A percentile compares a stretch with the other conserved stretches of the same genome.
phyloP scores from a whole-genome alignment of 2,329 filamentous ascomycete genomes.

The Cytospora paraplurivora region DNA sequence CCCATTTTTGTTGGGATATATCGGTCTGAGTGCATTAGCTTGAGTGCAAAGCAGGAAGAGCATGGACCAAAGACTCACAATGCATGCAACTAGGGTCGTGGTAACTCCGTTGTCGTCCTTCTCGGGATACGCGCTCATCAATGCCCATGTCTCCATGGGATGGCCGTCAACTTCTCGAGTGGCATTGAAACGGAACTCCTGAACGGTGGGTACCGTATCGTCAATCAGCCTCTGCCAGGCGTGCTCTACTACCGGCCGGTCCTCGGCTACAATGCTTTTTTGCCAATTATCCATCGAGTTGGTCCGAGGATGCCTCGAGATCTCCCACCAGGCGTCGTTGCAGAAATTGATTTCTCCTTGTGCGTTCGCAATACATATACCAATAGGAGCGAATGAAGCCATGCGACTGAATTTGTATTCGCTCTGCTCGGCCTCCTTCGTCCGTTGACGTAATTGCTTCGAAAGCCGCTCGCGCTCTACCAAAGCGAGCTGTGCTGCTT shows the following conservation, averaged over 20 bases:
- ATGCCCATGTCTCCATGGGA: conserved; percentile 71
- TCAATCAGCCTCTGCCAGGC: conserved; percentile 65
- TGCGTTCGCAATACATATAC: conserved; percentile 80
- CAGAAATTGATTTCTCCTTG: conserved; percentile 73
- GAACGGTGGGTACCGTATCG: conserved; percentile 64
- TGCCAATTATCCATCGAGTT: conserved; percentile 69
- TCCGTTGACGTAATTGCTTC: conserved; percentile 69
- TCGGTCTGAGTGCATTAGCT: conserved; percentile 57
- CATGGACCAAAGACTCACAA: background rate
- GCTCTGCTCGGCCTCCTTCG: conserved; percentile 63
- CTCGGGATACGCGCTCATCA: conserved; percentile 77
- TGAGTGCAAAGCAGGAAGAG: background rate
- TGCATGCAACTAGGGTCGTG: conserved; percentile 70
- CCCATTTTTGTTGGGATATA: conserved; percentile 83
- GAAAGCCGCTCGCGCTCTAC: conserved; percentile 77
- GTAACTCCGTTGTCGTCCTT: conserved; percentile 63
- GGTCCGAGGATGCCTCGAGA: conserved; percentile 66
- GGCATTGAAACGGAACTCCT: conserved; percentile 76
- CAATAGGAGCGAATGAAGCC: conserved; percentile 82
- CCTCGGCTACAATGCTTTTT: conserved; percentile 69
- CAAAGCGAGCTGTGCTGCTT: conserved; percentile 72
- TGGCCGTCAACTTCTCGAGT: conserved; percentile 62
- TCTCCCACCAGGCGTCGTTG: conserved; percentile 78
- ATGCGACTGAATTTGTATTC: conserved; percentile 82
- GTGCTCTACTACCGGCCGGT: conserved; percentile 58